Evolutionary conservation across 352 stramenopile genomes (phyloP).

Genomic region (Globisporangium carolinianum): DNA sequence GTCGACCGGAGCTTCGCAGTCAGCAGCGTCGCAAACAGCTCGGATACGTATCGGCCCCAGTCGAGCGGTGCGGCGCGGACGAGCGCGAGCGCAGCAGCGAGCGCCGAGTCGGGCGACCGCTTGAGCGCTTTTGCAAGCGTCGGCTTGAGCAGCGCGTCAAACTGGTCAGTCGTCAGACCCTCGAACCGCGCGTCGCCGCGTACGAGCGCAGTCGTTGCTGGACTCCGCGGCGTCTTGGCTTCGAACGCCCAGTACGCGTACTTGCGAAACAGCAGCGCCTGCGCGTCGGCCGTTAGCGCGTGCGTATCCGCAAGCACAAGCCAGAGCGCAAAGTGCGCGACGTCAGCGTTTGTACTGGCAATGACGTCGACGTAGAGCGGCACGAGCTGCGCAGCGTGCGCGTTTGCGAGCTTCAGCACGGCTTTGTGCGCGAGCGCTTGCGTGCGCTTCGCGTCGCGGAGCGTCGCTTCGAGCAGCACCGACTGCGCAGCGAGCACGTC

Average conservation of each 20-base stretch:
- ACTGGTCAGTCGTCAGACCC: conserved; percentile 44
- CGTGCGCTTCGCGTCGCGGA: conserved; percentile 33
- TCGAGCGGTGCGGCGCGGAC: conserved; percentile 51
- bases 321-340: conserved; percentile 63
- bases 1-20: conserved; percentile 70
- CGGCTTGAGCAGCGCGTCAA: conserved; percentile 59
- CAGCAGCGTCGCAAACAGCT: conserved; percentile 66
- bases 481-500: conserved; percentile 45
- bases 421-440: conserved; percentile 38
- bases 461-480: conserved; percentile 46
- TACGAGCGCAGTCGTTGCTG: conserved; percentile 7
- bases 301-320: conserved; percentile 28
- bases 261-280: conserved; percentile 41
- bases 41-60: conserved; percentile 48
- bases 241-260: conserved; percentile 79
- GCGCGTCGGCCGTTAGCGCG: conserved; percentile 18
- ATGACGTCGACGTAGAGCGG: conserved; percentile 34
- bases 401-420: conserved; percentile 37
- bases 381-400: conserved; percentile 28
- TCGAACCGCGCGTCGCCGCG: conserved; percentile 39
- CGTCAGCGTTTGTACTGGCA: conserved; percentile 26
- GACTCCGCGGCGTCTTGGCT: conserved; percentile 42
- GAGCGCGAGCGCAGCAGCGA: conserved; percentile 50
- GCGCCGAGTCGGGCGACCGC: conserved; percentile 68
- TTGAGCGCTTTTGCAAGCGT: conserved; percentile 73